Evolutionary conservation across 1,284 basidiomycete genomes (phyloP).

Genomic region (Ganoderma leucocontextum): DNA sequence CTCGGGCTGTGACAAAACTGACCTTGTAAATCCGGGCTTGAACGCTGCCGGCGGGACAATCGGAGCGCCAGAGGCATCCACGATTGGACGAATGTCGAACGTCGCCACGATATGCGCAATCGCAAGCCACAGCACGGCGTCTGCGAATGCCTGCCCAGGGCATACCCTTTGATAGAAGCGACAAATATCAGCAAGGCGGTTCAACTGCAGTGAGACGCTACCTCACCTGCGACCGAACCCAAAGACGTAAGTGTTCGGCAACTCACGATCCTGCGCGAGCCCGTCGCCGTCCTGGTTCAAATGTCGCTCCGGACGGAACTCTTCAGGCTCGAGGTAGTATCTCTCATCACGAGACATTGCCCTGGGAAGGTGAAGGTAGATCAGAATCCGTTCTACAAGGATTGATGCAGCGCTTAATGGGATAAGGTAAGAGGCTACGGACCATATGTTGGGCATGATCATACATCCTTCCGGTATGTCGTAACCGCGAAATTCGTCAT

Average conservation of each 20-base stretch:
- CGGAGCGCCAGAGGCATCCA: constrained; percentile 34
- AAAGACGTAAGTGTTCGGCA: constrained; percentile 23
- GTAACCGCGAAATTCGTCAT: constrained; percentile 55
- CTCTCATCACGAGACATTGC: constrained; percentile 37
- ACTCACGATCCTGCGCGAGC: not conserved
- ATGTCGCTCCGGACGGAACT: constrained; percentile 41
- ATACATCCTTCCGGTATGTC: constrained; percentile 53
- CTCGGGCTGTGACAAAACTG: not conserved
- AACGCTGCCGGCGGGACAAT: constrained; percentile 35
- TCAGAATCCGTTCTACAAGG: not conserved
- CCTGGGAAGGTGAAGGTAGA: constrained; percentile 25
- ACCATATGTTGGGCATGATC: constrained; percentile 59
- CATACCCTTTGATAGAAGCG: constrained; percentile 33
- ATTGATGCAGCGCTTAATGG: constrained; percentile 1
- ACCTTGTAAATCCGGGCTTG: constrained; percentile 29
- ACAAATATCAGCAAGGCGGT: not conserved
- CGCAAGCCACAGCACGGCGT: constrained; percentile 37
- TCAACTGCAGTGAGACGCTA: not conserved
- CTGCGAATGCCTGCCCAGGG: constrained; percentile 41
- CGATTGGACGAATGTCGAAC: constrained; percentile 37
- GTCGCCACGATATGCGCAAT: constrained; percentile 36
- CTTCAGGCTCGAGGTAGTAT: constrained; percentile 35
- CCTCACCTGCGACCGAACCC: constrained; percentile 43
- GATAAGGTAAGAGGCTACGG: not conserved
- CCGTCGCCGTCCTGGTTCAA: constrained; percentile 22